Base-by-base conservation (phyloP, 2,329 filamentous ascomycete genomes). In the Rutstroemia sp. region DNA sequence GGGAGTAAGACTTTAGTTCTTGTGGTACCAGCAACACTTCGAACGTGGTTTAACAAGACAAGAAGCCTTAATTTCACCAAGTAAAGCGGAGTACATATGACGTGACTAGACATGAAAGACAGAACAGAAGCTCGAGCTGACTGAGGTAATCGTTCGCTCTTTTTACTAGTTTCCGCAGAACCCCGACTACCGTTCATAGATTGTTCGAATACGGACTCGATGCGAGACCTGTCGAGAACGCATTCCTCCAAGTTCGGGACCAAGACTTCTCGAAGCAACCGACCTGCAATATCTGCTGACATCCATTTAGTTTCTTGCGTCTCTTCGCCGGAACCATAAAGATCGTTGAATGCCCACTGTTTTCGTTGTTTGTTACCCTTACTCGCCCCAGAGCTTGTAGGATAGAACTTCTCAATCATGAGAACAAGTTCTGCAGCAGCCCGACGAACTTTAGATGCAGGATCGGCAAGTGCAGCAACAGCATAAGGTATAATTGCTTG, bases 401-500 rank as follows among this genome's bases (percentile, higher is more conserved):
- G 72, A 63, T 82, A 82, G 3, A 77, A 67, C 8, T 71, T 70
- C 12, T 78, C 75, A 12, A 92, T 66, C 3, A 80, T 75, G 25
- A 80, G 72, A 34, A 90, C 69, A 34, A 92, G 76, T 52, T 86
- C 80, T 21, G 86, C 84, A 19, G 91, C 88, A 51, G 89, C 84
- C 60, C 85, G 83, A 46, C 92, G 86, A 44, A 96, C 86, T 60
- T 83, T 83, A 60, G 86, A 84, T 1, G 88, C 88, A 5, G 83
- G 74, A 69, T 97, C 92, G 23, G 82, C 78, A 18, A 97, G 79
- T 21, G 87, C 88, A 39, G 80, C 77, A 47, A 96, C 74, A 34
- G 86, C 76, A 71, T 95, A 96, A 2, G 92, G 92, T n/a, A 96
- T 68, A 18, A 96, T 70, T 10, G 83, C 81, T 68, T 97, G 92